These are phyloP conservation scores for Theileria parva DNA, from an alignment of 169 alveolate species.

Conservation along the genomic window DNA sequence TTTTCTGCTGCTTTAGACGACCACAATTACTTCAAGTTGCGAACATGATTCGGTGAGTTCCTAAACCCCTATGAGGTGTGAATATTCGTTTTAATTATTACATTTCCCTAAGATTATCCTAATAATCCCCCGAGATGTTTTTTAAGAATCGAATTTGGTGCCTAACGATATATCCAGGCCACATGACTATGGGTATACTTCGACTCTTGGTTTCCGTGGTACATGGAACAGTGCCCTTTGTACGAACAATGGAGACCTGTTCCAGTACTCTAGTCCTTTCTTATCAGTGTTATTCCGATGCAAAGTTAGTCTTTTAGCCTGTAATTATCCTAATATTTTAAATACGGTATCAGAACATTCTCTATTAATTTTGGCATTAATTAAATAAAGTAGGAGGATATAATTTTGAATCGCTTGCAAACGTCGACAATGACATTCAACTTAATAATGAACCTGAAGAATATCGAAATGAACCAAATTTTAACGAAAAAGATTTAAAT, in stretches of 20 bases:
- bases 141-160: conserved; percentile 97
- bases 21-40: conserved; percentile 92
- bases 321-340: too few species aligned
- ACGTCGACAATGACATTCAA: conserved; percentile 92
- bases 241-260: conserved; percentile 99
- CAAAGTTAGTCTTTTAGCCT: conserved; percentile 66
- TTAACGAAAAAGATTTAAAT: conserved; percentile 75
- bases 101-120: conserved; percentile 97
- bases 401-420: conserved; percentile 95
- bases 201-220: conserved; percentile 95
- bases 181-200: conserved; percentile 94
- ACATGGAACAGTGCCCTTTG: conserved; percentile 94
- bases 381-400: conserved; percentile 79
- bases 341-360: too few species aligned
- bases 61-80: conserved; percentile 97
- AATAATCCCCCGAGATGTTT: conserved; percentile 97
- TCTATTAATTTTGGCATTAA: too few species aligned
- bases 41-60: conserved; percentile 93
- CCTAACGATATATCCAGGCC: conserved; percentile 93
- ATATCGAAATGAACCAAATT: conserved; percentile 86
- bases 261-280: conserved; percentile 93
- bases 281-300: conserved; percentile 94
- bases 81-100: conserved; percentile 90
- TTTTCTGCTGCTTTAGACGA: conserved; percentile 96
- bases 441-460: conserved; percentile 82